Evolutionary conservation across 202 grass and related monocot species (phyloP), one percentile per base, ranked within the genome.

Genomic region (Carex sylvatica): DNA sequence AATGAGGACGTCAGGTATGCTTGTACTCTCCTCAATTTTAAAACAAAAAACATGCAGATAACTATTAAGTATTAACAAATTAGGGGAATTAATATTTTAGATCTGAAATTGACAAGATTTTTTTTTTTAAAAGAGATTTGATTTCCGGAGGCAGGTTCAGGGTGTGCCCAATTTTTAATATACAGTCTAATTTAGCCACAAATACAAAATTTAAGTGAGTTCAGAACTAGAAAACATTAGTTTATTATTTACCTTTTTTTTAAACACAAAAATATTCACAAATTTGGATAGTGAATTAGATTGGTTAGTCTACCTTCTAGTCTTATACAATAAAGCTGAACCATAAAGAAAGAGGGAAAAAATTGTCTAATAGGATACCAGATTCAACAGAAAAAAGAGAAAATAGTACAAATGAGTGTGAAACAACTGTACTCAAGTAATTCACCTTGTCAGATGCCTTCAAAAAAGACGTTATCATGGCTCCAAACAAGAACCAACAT

Each of bases 401-500:
- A 11, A 59, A 77, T 59, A 36, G 74, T 77, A 38, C 44, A 28
- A 74, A 55, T 75, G 20, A 22, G 70, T 74, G 70, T 26, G 70
- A 22, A 22, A 59, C 74, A 77, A 53, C 74, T 59, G 74, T 59
- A 58, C 74, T 77, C 52, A 77, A 6, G 7, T 33, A 19, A 49
- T 49, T 49, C 46, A 13, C 46, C 46, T 49, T 49, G 72, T 75
- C 24, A 75, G 53, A 18, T 59, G 53, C 74, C 52, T 20, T 58
- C 30, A 59, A 19, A 36, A 59, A 72, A 23, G 49, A 4, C 31
- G 6, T 54, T 55, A 55, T 55, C 14, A 55, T 35, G 49, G 16
- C 2, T 9, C 73, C 73, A 52, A 73, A 11, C 11, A 73, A 4
- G 5, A 73, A 73, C 51, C 40, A 4, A 26, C 44, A 28, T 28